phyloP scores from a whole-genome alignment of 140 eudicot genomes.

The Oenanthe javanica region DNA sequence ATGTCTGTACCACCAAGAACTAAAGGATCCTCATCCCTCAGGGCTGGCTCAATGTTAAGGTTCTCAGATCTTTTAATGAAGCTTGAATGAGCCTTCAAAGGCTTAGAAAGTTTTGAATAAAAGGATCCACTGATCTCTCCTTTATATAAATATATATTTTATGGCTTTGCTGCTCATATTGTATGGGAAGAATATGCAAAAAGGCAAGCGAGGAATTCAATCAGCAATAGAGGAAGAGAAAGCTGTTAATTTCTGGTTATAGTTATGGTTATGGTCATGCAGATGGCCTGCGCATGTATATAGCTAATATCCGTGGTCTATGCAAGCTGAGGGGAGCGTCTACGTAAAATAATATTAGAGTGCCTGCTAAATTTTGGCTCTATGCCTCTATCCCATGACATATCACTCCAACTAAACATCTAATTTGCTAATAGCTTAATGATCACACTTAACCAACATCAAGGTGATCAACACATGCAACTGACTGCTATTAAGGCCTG shows the following conservation, averaged over 20 bases:
- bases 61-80: background rate
- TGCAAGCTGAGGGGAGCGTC: background rate
- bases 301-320: background rate
- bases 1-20: background rate
- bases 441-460: background rate
- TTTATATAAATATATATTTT: background rate
- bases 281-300: background rate
- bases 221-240: background rate
- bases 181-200: background rate
- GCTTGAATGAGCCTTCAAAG: background rate
- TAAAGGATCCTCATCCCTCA: background rate
- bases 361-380: background rate
- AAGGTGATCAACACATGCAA: background rate
- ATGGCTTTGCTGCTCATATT: background rate
- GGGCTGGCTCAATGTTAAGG: background rate
- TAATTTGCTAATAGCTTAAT: background rate
- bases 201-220: background rate
- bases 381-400: background rate
- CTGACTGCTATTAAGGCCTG: background rate
- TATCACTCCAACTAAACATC: background rate
- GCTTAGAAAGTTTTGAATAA: background rate
- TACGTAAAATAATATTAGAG: background rate
- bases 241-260: background rate
- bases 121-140: background rate
- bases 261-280: background rate